phyloP scores from a whole-genome alignment of 176 grass and related monocot species.

The Carex myosuroides region DNA sequence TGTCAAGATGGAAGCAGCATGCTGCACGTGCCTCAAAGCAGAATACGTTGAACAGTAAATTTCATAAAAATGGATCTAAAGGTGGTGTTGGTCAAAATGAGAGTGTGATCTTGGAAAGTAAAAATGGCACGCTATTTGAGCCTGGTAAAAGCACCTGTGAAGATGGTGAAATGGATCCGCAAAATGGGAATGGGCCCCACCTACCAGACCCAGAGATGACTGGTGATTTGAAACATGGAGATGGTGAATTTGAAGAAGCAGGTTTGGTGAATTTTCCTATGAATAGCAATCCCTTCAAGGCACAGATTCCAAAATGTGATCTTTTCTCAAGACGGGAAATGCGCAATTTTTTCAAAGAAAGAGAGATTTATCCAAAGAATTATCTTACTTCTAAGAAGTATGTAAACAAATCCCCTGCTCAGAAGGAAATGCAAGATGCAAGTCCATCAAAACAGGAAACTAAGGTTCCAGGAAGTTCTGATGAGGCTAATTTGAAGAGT shows the following conservation, averaged over 20 bases:
- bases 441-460: conserved; percentile 23
- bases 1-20: conserved; percentile 91
- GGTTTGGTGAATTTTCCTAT: conserved; percentile 35
- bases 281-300: conserved; percentile 53
- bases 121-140: conserved; percentile 28
- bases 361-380: conserved; percentile 63
- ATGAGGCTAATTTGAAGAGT: conserved; percentile 31
- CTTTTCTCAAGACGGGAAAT: conserved; percentile 88
- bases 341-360: conserved; percentile 69
- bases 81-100: conserved; percentile 14
- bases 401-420: conserved; percentile 24
- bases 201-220: conserved; percentile 2
- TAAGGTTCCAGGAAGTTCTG: conserved; percentile 32
- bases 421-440: conserved; percentile 32
- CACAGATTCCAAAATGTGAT: conserved; percentile 85
- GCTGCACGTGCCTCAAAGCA: conserved; percentile 50
- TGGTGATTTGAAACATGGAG: conserved; percentile 25
- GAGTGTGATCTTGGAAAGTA: conserved; percentile 9
- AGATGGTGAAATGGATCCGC: conserved; percentile 30
- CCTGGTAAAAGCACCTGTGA: conserved; percentile 20
- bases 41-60: conserved; percentile 42
- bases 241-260: conserved; percentile 25
- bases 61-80: conserved; percentile 36
- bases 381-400: conserved; percentile 43
- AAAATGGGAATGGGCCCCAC: conserved; percentile 35